Conservation (phyloP, 228 moss, liverwort and hornwort genomes). For the Sphagnum magellanicum region DNA sequence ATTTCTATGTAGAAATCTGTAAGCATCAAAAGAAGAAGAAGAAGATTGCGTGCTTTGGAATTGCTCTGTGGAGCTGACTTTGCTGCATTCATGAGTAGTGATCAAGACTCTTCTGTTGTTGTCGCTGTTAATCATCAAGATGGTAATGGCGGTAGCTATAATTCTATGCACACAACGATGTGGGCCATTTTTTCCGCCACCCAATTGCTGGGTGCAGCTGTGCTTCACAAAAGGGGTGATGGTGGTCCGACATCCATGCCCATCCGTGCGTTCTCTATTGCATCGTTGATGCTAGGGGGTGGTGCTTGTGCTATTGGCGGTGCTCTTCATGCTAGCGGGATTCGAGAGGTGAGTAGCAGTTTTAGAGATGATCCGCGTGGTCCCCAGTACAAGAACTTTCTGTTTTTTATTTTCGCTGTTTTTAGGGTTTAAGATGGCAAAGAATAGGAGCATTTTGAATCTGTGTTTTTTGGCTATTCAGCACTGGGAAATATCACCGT, state of each 20-base stretch:
- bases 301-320: constrained; percentile 43
- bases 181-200: constrained; percentile 40
- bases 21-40: too few species aligned
- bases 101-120: too few species aligned
- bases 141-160: too few species aligned
- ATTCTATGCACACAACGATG: constrained; percentile 10
- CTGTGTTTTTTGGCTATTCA: not conserved
- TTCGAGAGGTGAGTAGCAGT: constrained; percentile 33
- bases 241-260: constrained; percentile 47
- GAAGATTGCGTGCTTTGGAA: too few species aligned
- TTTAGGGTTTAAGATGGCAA: not conserved
- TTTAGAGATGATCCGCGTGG: too few species aligned
- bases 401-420: not conserved
- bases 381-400: too few species aligned
- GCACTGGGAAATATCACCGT: not conserved
- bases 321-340: constrained; percentile 44
- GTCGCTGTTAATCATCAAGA: too few species aligned
- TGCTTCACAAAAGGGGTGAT: constrained; percentile 41
- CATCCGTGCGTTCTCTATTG: constrained; percentile 50
- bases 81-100: too few species aligned
- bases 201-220: constrained; percentile 33
- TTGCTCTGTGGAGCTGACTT: too few species aligned
- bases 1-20: too few species aligned
- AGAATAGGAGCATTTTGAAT: not conserved
- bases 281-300: constrained; percentile 39